Base-by-base conservation (phyloP, 1,284 basidiomycete species). In the Cryptococcus deneoformans region DNA sequence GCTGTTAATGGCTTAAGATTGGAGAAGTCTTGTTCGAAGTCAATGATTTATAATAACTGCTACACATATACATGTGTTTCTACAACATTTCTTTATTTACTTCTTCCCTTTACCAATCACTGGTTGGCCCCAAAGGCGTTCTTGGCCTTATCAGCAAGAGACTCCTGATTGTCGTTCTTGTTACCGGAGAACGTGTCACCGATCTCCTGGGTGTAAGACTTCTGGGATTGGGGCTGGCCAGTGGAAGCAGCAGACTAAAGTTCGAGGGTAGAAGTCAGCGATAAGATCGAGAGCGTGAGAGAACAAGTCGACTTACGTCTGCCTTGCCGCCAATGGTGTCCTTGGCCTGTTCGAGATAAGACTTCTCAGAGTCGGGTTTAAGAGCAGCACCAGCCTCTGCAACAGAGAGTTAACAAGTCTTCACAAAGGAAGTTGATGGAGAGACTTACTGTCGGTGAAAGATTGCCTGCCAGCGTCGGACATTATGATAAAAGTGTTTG, bases 291-390 rank as follows among this genome's bases (percentile, higher is more conserved):
- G 20, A 20, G 20, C 39, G 14, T 42, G 5, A 2, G 53, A 3
- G 44, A 9, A 36, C 11, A 46, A 38, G 44, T 29, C 3, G 11
- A 68, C 65, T 62, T 56, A 69, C 67, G 61, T 73, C 71, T 56
- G 64, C 43, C 60, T 69, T 70, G 50, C 70, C 70, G 34, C 50
- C 58, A 50, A 73, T 7, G 34, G 52, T 62, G 62, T 73, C 70
- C 10, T 34, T 48, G 38, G 48, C 69, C 58, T 72, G 68, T 59
- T 71, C 69, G 55, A 72, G 60, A 65, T 68, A 71, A 11, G 61
- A 52, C 60, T 71, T 73, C 62, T 74, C 61, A 34, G 63, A 67
- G 62, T 74, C 70, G 55, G 72, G 72, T 64, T 74, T 72, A 44
- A 71, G 37, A 58, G 70, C 68, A 56, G 70, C 65, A 34, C 58